Evolutionary conservation across 192 early-diverging fungal genomes (phyloP), one percentile per base, ranked within the genome.

Genomic region (Coemansia sp.): DNA sequence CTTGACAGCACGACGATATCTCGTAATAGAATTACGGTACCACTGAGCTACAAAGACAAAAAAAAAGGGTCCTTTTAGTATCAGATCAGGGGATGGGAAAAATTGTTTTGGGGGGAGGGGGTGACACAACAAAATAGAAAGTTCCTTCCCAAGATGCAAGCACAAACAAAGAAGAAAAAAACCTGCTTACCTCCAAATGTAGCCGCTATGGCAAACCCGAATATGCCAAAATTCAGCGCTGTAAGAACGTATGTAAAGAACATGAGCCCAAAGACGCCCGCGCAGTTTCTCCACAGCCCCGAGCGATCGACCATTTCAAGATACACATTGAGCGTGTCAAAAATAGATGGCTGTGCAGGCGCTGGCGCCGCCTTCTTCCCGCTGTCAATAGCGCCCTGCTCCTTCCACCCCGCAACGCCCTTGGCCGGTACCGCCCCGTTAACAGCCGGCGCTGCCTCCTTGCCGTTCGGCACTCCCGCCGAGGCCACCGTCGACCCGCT

Each of bases 1-100:
- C 57, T 88, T 86, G 18, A 86, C 85, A 26, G 86, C 78, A 57
- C 89, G 85, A 56, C 90, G 84, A 64, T 89, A 85, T 41, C 90
- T 85, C 20, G 81, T 85, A 11, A 90, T 85, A 16, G 89, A 89
- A 67, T 86, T 90, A 59, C 88, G 86, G 68, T 90, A 91, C 69
- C 89, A 93, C 23, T 89, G 89, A 25, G 83, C 87, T 84, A 77
- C 57, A 75, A 62, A 31, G n/a, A n/a, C n/a, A n/a, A 18, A 20
- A 31, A 55, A 57, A 2, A 55, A 35, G 55, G 55, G 28, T 57
- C 28, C 55, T 31, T 12, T 28, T 31, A 25, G 31, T 4, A 18
- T n/a, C 60, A 41, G 43, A 47, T 47, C 43, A 47, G 43, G 43
- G 41, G 20, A 4, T 2, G 45, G 37, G 37, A 38, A 38, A 21